A percentile compares a stretch with the other conserved stretches of the same genome.
Conservation (phyloP, 148 eudicot species). For the Vaccinium vitisidaea region DNA sequence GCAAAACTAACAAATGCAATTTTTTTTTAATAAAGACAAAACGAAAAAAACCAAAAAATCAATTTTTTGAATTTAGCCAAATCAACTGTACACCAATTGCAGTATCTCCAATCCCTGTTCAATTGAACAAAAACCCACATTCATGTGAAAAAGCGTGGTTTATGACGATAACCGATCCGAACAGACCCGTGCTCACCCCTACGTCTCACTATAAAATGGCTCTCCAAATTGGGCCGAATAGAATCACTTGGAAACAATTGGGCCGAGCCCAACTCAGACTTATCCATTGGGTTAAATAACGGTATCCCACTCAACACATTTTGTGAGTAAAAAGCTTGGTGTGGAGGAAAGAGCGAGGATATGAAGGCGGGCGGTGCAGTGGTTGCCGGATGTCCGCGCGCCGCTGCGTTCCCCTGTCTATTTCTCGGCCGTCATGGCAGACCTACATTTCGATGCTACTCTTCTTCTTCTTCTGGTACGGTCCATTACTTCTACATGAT, state of each 20-base stretch:
- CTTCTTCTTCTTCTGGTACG: constrained; percentile 39
- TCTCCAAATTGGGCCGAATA: neutral
- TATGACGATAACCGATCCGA: too few relatives aligned
- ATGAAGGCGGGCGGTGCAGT: constrained; percentile 47
- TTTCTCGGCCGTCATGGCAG: constrained; percentile 27
- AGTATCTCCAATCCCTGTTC: too few relatives aligned
- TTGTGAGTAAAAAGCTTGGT: constrained; percentile 2
- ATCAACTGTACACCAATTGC: too few relatives aligned
- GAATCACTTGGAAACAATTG: neutral
- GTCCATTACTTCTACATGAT: neutral
- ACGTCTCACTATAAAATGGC: too few relatives aligned
- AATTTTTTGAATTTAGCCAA: too few relatives aligned
- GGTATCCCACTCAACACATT: neutral
- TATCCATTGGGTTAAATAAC: neutral
- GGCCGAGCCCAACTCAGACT: neutral
- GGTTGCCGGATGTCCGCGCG: constrained; percentile 49
- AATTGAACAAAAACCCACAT: too few relatives aligned
- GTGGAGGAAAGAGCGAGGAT: constrained; percentile 9
- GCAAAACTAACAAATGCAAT: too few relatives aligned
- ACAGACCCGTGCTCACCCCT: too few relatives aligned
- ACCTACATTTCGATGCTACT: constrained; percentile 40
- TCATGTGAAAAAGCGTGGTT: too few relatives aligned
- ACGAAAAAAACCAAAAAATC: too few relatives aligned
- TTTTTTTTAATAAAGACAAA: too few relatives aligned
- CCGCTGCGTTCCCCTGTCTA: constrained; percentile 36